A percentile compares a stretch with the other conserved stretches of the same genome.
These are phyloP conservation scores for Polygonum maritimum DNA, from an alignment of 148 eudicot genomes.

Conservation along the genomic window DNA sequence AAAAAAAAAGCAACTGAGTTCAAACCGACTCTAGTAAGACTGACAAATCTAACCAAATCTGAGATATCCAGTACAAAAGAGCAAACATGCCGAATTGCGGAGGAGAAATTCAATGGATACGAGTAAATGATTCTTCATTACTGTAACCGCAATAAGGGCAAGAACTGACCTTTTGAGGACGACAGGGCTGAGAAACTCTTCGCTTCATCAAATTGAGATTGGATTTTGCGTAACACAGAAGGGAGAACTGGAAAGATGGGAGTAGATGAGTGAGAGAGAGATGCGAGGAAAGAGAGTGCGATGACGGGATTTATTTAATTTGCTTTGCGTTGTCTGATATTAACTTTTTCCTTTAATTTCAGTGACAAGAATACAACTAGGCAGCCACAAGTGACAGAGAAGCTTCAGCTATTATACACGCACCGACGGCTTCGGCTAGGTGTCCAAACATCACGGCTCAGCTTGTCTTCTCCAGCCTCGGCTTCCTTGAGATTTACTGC, in stretches of 20 bases:
- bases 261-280: background rate
- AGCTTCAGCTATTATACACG: background rate
- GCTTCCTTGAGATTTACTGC: background rate
- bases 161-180: background rate
- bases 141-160: background rate
- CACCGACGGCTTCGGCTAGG: background rate
- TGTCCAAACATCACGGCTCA: background rate
- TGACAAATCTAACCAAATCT: conserved; percentile 1
- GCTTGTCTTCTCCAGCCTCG: background rate
- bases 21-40: background rate
- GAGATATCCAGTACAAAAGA: background rate
- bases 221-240: conserved; percentile 25
- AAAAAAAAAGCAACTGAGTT: background rate
- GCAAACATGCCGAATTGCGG: background rate
- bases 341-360: background rate
- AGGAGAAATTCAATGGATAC: background rate
- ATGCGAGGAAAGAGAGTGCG: background rate
- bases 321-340: background rate
- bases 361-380: background rate
- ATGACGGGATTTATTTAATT: background rate
- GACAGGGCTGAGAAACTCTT: conserved; percentile 1
- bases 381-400: conserved; percentile 8
- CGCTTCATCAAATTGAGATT: conserved; percentile 1
- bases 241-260: conserved; percentile 20
- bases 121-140: background rate